These are phyloP conservation scores for Dictyophora rubrovolvata DNA, from an alignment of 768 basidiomycete species.

Conservation along the genomic window DNA sequence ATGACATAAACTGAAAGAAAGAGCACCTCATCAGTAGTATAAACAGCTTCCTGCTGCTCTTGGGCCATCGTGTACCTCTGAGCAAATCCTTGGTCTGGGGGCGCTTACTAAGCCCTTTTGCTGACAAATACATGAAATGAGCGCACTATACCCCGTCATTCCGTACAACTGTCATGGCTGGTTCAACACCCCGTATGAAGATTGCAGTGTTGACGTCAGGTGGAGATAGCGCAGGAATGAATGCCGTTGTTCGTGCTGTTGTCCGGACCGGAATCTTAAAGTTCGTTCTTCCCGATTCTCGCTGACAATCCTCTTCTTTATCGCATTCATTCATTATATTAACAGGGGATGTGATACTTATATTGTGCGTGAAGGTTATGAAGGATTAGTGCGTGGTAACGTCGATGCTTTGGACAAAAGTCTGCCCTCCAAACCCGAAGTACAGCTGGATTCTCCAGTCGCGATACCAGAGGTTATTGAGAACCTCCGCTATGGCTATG, in stretches of 20 bases:
- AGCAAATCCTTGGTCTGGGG: neutral
- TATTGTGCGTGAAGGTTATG: constrained; percentile 97
- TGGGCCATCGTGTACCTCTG: neutral
- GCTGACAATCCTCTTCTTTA: neutral
- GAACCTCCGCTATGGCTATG: constrained; percentile 78
- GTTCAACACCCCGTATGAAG: constrained; percentile 46
- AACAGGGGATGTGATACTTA: constrained; percentile 88
- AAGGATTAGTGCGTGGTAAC: constrained; percentile 95
- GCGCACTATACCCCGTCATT: neutral
- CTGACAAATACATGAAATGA: neutral
- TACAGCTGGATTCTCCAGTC: constrained; percentile 17
- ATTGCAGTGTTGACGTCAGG: constrained; percentile 92
- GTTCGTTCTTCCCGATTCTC: constrained; percentile 33
- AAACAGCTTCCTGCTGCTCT: constrained; percentile 54
- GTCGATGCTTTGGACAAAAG: constrained; percentile 22
- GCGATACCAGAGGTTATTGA: constrained; percentile 33
- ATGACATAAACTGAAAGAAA: neutral
- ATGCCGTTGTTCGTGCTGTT: constrained; percentile 86
- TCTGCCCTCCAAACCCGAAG: constrained; percentile 11
- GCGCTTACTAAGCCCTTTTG: neutral
- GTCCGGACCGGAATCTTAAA: constrained; percentile 88
- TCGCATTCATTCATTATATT: neutral
- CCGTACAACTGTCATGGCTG: neutral
- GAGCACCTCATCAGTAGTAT: constrained; percentile 75
- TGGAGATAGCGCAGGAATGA: constrained; percentile 98